Percentiles rank a stretch among this genome's conserved stretches.
phyloP scores from a whole-genome alignment of 495 filamentous ascomycete species.

The Aspergillus mulundensis region DNA sequence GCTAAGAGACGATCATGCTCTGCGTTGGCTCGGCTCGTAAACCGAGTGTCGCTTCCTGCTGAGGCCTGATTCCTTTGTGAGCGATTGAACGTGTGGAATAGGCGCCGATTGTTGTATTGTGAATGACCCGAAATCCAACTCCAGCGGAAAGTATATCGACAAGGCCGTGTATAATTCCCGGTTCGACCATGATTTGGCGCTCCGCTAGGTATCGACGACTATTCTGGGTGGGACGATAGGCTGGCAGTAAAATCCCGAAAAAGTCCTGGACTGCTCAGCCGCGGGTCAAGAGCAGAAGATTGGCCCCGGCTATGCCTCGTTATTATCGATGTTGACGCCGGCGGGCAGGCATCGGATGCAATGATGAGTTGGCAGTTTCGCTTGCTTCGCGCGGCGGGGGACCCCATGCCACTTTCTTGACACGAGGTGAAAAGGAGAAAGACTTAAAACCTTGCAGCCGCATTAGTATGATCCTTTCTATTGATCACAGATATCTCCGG shows the following conservation, averaged over 20 bases:
- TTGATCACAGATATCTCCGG: conserved; percentile 9
- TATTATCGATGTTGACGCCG: conserved; percentile 33
- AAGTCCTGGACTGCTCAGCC: conserved; percentile 12
- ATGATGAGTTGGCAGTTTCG: conserved; percentile 82
- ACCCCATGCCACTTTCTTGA: conserved; percentile 22
- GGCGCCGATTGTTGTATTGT: background rate
- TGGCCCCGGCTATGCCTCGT: conserved; percentile 25
- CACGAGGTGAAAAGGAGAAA: conserved; percentile 15
- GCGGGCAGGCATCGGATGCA: conserved; percentile 62
- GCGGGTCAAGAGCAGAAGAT: conserved; percentile 17
- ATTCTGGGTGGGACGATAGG: conserved; percentile 9
- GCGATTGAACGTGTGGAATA: background rate
- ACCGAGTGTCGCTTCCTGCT: conserved; percentile 3
- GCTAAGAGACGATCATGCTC: conserved; percentile 18
- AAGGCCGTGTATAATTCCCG: background rate
- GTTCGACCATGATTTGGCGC: background rate
- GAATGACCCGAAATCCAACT: conserved; percentile 1
- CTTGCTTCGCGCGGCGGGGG: conserved; percentile 28
- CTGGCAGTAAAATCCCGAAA: conserved; percentile 6
- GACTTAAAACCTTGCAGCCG: conserved; percentile 17
- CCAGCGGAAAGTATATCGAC: background rate
- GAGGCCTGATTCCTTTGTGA: conserved; percentile 6
- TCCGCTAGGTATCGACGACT: background rate
- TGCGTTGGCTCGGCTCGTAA: conserved; percentile 13
- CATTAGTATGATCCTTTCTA: conserved; percentile 16